Conservation (phyloP, 2,329 filamentous ascomycete species). For the Penicillium paneum region DNA sequence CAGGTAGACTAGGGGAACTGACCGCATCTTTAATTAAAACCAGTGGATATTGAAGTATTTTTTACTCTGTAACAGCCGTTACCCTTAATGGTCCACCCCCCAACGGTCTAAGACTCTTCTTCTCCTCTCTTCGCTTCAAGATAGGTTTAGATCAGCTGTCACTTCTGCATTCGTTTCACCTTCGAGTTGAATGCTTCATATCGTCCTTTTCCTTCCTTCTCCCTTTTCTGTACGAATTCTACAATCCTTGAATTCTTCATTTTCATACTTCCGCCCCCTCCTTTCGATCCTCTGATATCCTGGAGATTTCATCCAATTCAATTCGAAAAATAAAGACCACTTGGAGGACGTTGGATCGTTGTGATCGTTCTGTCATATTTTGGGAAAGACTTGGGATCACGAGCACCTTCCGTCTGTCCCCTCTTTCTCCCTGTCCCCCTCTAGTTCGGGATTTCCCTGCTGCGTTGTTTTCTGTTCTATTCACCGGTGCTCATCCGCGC, state of each 20-base stretch:
- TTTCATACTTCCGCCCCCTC: background rate
- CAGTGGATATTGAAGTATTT: slow-evolving; percentile 2
- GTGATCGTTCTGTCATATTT: slow-evolving; percentile 1
- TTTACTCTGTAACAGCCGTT: background rate
- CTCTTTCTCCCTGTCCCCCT: background rate
- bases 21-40: slow-evolving; percentile 23
- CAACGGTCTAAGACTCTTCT: slow-evolving; percentile 9
- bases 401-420: slow-evolving; percentile 6
- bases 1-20: slow-evolving; percentile 5
- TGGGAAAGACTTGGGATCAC: background rate
- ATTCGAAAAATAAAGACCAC: background rate
- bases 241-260: background rate
- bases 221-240: background rate
- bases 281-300: background rate
- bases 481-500: slow-evolving; percentile 26
- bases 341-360: background rate
- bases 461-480: background rate
- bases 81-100: background rate
- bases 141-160: slow-evolving; percentile 8
- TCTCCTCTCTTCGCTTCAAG: background rate
- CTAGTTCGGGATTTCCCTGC: background rate
- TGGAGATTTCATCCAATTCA: background rate
- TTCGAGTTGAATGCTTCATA: slow-evolving; percentile 1
- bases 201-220: background rate
- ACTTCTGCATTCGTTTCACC: slow-evolving; percentile 10